Evolutionary conservation across 208 protist genomes (phyloP), one percentile per base, ranked within the genome.

Genomic region (Crithidia bombi): DNA sequence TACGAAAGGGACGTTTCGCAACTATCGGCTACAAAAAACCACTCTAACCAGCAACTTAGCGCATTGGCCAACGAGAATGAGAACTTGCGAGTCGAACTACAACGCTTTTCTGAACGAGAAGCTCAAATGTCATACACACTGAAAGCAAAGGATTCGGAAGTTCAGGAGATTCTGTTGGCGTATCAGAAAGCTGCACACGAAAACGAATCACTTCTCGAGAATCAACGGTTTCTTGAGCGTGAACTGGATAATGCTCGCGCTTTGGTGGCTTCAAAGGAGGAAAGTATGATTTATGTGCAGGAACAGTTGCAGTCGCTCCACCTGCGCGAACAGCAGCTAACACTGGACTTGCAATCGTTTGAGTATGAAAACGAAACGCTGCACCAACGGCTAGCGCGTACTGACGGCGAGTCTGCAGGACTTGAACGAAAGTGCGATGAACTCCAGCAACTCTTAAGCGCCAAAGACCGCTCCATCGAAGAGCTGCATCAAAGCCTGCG

Each of bases 281-380:
- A 96, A 54, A 58, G 66, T 12, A 80, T 93, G 25, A 65, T 87
- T 25, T 90, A 83, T 59, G 58, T 96, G 3, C 90, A 92, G 55
- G 87, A 93, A 61, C 90, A 95, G 57, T 19, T 92, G 51, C 75
- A 73, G 51, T 71, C 78, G 14, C 67, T 96, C 19, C 86, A 92
- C 52, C 72, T 86, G 47, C 80, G 81, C 23, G 90, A 96, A 66
- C 88, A 96, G 54, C 90, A 96, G 51, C 73, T 93, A 30, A 75
- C 83, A 19, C 57, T 96, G 11, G 87, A 96, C 73, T 56, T 92
- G 26, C 90, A 96, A 49, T 73, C 86, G 14, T 88, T 88, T 52
- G 90, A 93, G 52, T 92, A 92, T 55, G 86, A 93, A 56, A 93
- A 92, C 50, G 76, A 81, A 25, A 82, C 87, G 35, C 75, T 92